A percentile compares a stretch with the other conserved stretches of the same genome.
Evolutionary conservation across 2,329 filamentous ascomycete species (phyloP).

Genomic region (Claviceps purpurea): DNA sequence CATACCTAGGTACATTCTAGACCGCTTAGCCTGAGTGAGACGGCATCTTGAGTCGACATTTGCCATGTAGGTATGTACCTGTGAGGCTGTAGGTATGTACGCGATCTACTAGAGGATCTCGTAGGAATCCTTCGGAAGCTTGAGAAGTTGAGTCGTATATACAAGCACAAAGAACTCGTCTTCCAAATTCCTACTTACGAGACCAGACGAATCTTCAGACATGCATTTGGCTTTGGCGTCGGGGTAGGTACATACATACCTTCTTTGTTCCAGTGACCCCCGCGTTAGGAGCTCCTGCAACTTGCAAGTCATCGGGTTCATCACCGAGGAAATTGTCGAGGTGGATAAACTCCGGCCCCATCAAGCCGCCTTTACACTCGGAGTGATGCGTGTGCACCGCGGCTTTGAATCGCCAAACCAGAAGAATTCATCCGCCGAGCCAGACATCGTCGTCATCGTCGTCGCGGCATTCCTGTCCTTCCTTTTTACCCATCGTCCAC

Average conservation of each 20-base stretch:
- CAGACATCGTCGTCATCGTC: background rate
- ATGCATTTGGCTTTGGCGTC: background rate
- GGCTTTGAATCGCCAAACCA: background rate
- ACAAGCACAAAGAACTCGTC: too few species aligned
- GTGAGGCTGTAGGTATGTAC: too few species aligned
- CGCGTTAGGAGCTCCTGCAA: too few species aligned
- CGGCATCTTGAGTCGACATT: too few species aligned
- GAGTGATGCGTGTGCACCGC: background rate
- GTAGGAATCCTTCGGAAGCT: too few species aligned
- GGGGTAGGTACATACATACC: background rate
- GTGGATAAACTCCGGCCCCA: constrained; percentile 7
- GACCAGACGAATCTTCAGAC: background rate
- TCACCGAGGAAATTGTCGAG: background rate
- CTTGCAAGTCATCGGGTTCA: too few species aligned
- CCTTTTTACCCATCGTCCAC: background rate
- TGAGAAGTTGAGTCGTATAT: too few species aligned
- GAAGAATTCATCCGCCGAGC: background rate
- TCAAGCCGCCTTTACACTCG: background rate
- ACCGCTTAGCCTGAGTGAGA: too few species aligned
- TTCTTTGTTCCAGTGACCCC: background rate
- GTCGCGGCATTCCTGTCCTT: background rate
- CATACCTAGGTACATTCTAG: too few species aligned
- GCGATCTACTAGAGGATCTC: too few species aligned
- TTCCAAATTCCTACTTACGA: too few species aligned
- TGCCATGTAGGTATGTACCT: too few species aligned